Base-by-base conservation (phyloP, 176 grass and related monocot species). In the Lolium perenne region DNA sequence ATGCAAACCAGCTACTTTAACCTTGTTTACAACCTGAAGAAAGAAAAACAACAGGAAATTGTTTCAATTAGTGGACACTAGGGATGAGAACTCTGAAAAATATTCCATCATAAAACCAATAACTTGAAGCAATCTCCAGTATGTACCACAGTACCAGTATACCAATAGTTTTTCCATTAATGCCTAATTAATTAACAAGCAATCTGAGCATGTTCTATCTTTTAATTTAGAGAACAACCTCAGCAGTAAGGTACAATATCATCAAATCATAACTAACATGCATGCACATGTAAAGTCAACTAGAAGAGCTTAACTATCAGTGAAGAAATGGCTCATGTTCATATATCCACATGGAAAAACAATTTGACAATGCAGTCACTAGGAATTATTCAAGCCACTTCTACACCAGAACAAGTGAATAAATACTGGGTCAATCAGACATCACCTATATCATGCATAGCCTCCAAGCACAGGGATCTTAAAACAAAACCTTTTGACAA, bases 21-120 rank as follows among this genome's bases (percentile, higher is more conserved):
- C 40, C 56, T 90, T 94, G 86, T 98, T 98, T 86, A 95, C 69
- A 88, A 92, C 82, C 96, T 95, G 93, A 90, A 85, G 0, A 77
- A 86, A 81, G 61, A 76, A 85, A 77, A 63, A 51, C 8, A 86
- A 20, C 6, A 76, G 6, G 2, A 45, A 18, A 86, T 65, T 65
- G 25, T 55, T 92, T 69, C 46, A 10, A 80, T 77, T 41, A 74
- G 47, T 74, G 80, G 18, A 53, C 6, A 7, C 32, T n/a, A 61
- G 73, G 76, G 20, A 77, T 73, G 40, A 72, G 26, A 4, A 0
- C 5, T 59, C 38, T 61, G 15, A 79, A 87, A 18, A 41, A 61
- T 67, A 2, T 82, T 69, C 18, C 18, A 60, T 62, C 17, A 29
- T 57, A 43, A 54, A 80, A 71, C 22, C 8, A 50, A 56, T 22